Evolutionary conservation across 148 eudicot genomes (phyloP), one percentile per base, ranked within the genome.

Genomic region (Fagopyrum homotropicum): DNA sequence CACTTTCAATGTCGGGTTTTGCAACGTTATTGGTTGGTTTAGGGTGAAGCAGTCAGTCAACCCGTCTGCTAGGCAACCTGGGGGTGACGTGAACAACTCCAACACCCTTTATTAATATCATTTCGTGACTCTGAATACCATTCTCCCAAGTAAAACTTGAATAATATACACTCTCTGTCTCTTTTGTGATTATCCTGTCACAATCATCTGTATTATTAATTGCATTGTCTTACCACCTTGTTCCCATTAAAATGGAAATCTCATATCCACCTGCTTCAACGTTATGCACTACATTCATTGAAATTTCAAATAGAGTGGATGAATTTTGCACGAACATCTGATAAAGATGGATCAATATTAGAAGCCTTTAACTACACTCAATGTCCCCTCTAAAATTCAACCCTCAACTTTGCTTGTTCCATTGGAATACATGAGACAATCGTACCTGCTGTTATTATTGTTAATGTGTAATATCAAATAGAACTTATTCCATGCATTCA

Each of bases 21-120:
- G 52, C 52, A 49, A 49, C 3, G 40, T 35, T 35, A 35, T 35
- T 59, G 30, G 35, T 19, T 59, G 64, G 64, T 16, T 59, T 59
- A 19, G 19, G 30, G 10, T 9, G 64, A 59, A 59, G 9, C 3
- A 59, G 64, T 19, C 3, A 59, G 64, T 19, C 35, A 59, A 22
- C 64, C 64, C 4, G 14, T 61, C 43, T 61, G 68, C 68, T 61
- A 61, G 68, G 68, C 4, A 61, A 61, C 15, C 68, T 26, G 79
- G 52, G 79, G 52, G 88, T 85, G 90, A 86, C 90, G 96, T 86
- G 92, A 86, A 82, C 76, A 83, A 88, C 88, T 85, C 80, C 84
- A 86, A 86, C 85, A 82, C 64, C 80, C 77, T 49, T 43, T 12
- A 66, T 66, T 35, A 26, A 61, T 43, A 66, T 66, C 17, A 66